phyloP scores from a whole-genome alignment of 345 rosid species.

The Lagerstroemia speciosa region DNA sequence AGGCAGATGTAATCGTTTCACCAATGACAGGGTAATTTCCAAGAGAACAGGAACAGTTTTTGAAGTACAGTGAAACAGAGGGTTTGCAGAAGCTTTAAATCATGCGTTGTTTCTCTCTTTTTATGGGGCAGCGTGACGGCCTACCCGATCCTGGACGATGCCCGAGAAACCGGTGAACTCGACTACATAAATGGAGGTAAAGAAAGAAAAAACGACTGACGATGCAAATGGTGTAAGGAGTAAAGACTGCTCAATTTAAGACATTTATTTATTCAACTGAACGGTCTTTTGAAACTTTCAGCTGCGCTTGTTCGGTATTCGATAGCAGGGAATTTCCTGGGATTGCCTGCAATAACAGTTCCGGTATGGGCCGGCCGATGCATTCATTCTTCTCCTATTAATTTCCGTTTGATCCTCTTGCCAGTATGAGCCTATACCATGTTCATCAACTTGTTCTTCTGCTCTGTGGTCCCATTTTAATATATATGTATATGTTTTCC shows the following conservation, averaged over 20 bases:
- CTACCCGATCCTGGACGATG: conserved; percentile 39
- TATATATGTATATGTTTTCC: background rate
- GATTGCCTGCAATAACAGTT: conserved; percentile 60
- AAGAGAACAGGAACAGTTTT: background rate
- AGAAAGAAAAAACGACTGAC: background rate
- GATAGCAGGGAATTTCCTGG: conserved; percentile 71
- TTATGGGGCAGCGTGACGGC: conserved; percentile 51
- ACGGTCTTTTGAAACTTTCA: conserved; percentile 19
- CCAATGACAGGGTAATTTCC: conserved; percentile 63
- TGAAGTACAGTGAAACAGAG: background rate
- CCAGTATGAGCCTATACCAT: background rate
- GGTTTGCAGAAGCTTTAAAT: background rate
- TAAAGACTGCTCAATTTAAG: background rate
- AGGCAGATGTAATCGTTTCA: conserved; percentile 56
- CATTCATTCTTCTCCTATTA: background rate
- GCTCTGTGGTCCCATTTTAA: background rate
- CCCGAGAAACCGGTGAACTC: conserved; percentile 51
- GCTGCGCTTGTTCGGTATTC: conserved; percentile 63
- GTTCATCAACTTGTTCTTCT: background rate
- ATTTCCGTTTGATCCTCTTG: background rate
- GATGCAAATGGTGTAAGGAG: no score
- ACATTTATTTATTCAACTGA: background rate
- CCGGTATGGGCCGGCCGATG: conserved; percentile 43
- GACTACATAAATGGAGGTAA: conserved; percentile 74
- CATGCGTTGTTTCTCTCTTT: background rate